A percentile compares a stretch with the other conserved stretches of the same genome.
These are phyloP conservation scores for Puccinellia tenuiflora DNA, from an alignment of 176 grass and related monocot genomes.

Conservation along the genomic window DNA sequence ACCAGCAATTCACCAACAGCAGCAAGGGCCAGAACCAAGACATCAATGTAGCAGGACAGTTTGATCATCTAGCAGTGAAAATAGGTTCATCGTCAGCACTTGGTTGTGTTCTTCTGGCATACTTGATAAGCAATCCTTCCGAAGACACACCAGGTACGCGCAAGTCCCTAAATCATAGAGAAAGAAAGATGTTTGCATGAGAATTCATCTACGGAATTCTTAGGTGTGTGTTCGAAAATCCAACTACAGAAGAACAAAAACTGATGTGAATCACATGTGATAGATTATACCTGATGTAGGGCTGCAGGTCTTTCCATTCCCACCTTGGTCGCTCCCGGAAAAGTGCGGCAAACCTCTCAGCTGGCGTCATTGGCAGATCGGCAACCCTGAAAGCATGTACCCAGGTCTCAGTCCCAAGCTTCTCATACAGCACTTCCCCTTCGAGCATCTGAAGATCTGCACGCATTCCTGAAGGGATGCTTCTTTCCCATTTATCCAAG, in stretches of 20 bases:
- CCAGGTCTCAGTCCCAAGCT: constrained; percentile 77
- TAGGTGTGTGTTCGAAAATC: too few species aligned
- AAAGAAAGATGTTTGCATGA: background rate
- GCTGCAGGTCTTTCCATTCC: constrained; percentile 90
- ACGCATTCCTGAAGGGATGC: constrained; percentile 59
- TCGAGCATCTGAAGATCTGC: constrained; percentile 79
- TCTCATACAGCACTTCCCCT: constrained; percentile 80
- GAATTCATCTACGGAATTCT: too few species aligned
- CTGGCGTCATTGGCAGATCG: constrained; percentile 56
- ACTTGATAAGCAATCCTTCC: constrained; percentile 97
- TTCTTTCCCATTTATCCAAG: constrained; percentile 66
- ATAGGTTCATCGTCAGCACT: constrained; percentile 63
- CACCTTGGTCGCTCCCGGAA: constrained; percentile 70
- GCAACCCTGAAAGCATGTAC: constrained; percentile 67
- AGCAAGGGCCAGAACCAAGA: background rate
- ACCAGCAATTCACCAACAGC: background rate
- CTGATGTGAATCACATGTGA: too few species aligned
- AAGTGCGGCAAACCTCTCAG: constrained; percentile 59
- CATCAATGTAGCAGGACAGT: background rate
- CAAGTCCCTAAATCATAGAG: constrained; percentile 48
- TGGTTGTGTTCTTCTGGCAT: constrained; percentile 74
- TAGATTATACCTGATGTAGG: constrained; percentile 69
- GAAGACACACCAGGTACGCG: constrained; percentile 59
- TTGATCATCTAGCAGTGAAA: constrained; percentile 73
- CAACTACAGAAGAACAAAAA: background rate